Evolutionary conservation across 495 filamentous ascomycete species (phyloP).

Genomic region (Aspergillus indologenus): DNA sequence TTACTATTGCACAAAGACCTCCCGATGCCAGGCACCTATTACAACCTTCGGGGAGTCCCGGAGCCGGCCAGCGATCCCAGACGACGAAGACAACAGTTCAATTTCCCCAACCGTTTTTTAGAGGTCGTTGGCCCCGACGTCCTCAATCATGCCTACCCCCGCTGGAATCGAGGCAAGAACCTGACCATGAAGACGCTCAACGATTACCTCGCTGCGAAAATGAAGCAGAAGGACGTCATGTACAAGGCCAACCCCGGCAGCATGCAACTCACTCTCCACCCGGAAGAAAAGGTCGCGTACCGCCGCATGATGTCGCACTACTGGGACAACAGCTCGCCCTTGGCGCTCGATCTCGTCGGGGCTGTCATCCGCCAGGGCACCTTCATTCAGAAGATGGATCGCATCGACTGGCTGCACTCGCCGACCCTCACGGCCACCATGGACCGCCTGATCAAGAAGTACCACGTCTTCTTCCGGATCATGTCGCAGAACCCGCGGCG

Average conservation of each 20-base stretch:
- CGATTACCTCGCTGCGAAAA: conserved; percentile 15
- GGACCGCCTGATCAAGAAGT: conserved; percentile 63
- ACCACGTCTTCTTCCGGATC: conserved; percentile 64
- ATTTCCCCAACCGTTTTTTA: conserved; percentile 61
- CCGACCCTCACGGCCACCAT: conserved; percentile 63
- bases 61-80: neutral
- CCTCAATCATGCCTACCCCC: conserved; percentile 26
- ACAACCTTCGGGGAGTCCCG: conserved; percentile 35
- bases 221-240: conserved; percentile 14
- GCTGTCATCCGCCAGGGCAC: conserved; percentile 78
- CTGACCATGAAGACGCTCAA: conserved; percentile 19
- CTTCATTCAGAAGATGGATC: conserved; percentile 81
- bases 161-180: conserved; percentile 4
- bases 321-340: conserved; percentile 70
- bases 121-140: conserved; percentile 37
- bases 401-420: conserved; percentile 73
- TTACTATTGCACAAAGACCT: conserved; percentile 35
- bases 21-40: conserved; percentile 66
- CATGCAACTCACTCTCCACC: neutral
- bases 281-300: conserved; percentile 48
- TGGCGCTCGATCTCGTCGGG: conserved; percentile 71
- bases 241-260: conserved; percentile 17
- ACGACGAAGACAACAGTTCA: conserved; percentile 18
- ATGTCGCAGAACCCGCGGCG: conserved; percentile 53
- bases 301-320: conserved; percentile 77